Percentiles rank a stretch among this genome's conserved stretches.
phyloP scores from a whole-genome alignment of 495 filamentous ascomycete genomes.

The Podospora bellae-mahoneyi region DNA sequence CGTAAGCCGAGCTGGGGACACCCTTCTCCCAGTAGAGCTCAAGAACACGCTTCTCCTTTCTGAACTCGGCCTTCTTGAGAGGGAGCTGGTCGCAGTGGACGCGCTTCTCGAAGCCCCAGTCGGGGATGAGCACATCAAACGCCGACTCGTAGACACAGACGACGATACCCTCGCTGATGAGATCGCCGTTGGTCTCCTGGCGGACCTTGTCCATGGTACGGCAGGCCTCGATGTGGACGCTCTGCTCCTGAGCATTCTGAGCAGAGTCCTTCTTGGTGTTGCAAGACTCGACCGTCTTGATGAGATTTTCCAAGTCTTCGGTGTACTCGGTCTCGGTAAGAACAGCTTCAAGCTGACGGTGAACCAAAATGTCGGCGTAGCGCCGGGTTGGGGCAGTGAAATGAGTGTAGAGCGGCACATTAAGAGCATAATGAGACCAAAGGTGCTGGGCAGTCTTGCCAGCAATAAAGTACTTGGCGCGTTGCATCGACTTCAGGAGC shows the following conservation, averaged over 20 bases:
- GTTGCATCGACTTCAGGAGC: conserved; percentile 87
- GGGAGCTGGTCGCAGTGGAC: conserved; percentile 98
- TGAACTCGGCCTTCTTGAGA: conserved; percentile 96
- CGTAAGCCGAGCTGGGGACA: conserved; percentile 90
- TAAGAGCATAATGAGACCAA: conserved; percentile 84
- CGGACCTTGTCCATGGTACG: conserved; percentile 87
- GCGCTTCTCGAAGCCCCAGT: conserved; percentile 98
- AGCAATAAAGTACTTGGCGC: conserved; percentile 89
- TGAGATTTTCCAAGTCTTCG: conserved; percentile 82
- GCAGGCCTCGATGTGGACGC: conserved; percentile 97
- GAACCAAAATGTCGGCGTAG: conserved; percentile 91
- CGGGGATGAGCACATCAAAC: conserved; percentile 96
- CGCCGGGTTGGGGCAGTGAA: conserved; percentile 95
- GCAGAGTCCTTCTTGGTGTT: conserved; percentile 99
- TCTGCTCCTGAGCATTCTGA: conserved; percentile 95
- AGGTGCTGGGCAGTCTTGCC: conserved; percentile 68
- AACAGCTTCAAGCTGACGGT: conserved; percentile 87
- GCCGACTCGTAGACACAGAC: conserved; percentile 98
- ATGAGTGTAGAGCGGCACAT: conserved; percentile 92
- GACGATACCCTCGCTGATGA: conserved; percentile 96
- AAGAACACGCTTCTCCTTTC: conserved; percentile 87
- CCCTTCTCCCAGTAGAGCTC: conserved; percentile 99
- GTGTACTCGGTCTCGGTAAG: conserved; percentile 83
- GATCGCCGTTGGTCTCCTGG: conserved; percentile 78
- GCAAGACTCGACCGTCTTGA: conserved; percentile 91